A percentile compares a stretch with the other conserved stretches of the same genome.
These are phyloP conservation scores for Arachis stenosperma DNA, from an alignment of 306 rosid species.

Conservation along the genomic window DNA sequence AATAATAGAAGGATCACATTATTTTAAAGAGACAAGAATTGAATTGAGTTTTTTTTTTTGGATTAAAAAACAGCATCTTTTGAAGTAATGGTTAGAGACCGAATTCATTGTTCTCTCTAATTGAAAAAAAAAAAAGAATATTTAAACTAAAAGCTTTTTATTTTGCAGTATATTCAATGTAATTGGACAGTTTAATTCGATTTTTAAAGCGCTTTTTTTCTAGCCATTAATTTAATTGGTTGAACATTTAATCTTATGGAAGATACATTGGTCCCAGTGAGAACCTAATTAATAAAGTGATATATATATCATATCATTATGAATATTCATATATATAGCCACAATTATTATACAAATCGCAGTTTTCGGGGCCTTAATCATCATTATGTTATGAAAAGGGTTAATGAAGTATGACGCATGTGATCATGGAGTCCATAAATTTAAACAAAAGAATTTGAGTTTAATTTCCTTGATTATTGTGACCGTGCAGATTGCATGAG, in stretches of 20 bases:
- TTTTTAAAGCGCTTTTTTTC: neutral
- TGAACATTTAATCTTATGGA: neutral
- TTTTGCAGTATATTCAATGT: neutral
- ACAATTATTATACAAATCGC: neutral
- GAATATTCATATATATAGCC: too few species aligned
- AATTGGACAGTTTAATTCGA: neutral
- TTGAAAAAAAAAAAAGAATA: neutral
- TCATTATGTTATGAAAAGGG: too few species aligned
- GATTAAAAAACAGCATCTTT: too few species aligned
- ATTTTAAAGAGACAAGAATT: too few species aligned
- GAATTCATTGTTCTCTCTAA: neutral
- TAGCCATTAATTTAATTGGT: neutral
- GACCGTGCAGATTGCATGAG: neutral
- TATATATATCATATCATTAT: neutral
- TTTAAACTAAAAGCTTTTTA: neutral
- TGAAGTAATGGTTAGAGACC: too few species aligned
- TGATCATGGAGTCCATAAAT: too few species aligned
- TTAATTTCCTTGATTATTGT: too few species aligned
- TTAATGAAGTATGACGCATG: too few species aligned
- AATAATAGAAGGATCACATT: too few species aligned
- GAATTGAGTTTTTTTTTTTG: too few species aligned
- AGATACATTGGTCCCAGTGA: neutral
- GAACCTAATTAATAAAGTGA: constrained; percentile 1
- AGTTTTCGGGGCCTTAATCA: neutral
- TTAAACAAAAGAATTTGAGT: too few species aligned